Evolutionary conservation across 306 rosid species (phyloP).

Genomic region (Oxytropis ochrocephala): DNA sequence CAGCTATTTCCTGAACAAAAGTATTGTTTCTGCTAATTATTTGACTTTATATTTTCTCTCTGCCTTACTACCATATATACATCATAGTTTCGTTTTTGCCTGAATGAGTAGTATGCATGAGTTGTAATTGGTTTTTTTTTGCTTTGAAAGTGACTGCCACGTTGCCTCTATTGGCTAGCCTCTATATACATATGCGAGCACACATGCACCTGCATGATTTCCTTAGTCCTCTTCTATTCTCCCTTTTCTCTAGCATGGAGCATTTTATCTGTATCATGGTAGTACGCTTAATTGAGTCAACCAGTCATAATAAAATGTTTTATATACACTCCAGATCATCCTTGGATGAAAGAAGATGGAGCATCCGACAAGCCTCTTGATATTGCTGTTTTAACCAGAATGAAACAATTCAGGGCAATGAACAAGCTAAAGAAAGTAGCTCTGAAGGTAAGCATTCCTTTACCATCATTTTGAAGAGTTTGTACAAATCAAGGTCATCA

Average conservation of each 20-base stretch:
- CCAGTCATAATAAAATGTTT: conserved; percentile 1
- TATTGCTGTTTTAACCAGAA: conserved; percentile 81
- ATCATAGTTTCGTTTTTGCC: neutral
- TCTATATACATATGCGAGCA: neutral
- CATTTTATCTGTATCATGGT: neutral
- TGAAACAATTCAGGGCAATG: conserved; percentile 98
- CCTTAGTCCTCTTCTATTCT: neutral
- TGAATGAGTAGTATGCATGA: neutral
- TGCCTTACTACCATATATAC: neutral
- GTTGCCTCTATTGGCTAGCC: neutral
- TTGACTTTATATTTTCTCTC: neutral
- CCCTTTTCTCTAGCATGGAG: neutral
- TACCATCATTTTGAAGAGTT: neutral
- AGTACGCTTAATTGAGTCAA: conserved; percentile 3
- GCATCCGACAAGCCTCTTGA: conserved; percentile 96
- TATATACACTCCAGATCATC: conserved; percentile 72
- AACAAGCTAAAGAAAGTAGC: conserved; percentile 97
- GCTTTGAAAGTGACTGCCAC: neutral
- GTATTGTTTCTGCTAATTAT: neutral
- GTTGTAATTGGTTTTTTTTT: neutral
- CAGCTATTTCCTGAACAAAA: neutral
- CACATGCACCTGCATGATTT: neutral
- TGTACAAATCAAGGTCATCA: neutral
- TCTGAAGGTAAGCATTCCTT: conserved; percentile 50
- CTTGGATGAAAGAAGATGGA: conserved; percentile 96